Base-by-base conservation (phyloP, 306 rosid species). In the Vigna reflexopilosa region DNA sequence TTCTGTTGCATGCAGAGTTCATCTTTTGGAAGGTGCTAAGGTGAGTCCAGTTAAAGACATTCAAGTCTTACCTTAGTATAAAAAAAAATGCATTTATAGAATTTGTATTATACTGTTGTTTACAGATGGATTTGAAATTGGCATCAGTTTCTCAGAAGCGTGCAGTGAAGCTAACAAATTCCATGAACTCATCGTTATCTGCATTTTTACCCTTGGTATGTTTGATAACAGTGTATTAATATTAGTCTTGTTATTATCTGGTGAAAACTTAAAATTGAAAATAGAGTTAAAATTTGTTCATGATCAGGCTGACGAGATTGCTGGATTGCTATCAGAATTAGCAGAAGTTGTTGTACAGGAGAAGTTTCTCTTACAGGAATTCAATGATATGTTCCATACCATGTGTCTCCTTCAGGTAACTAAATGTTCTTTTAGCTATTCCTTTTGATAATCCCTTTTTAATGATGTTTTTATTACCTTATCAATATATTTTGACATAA, bases 21-120 rank as follows among this genome's bases (percentile, higher is more conserved):
- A 94, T 36, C 85, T 93, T 20, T 48, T 69, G 68, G 90, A 91
- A 68, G 97, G 92, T n/a, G 89, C 89, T 75, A 74, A 81, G 93
- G 98, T 91, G 81, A 44, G 72, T 57, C 4, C 9, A 55, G 36
- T 5, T 69, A 66, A 47, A 14, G 2, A 52, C 14, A 77, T 42
- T 22, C 42, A 9, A 7, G 1, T 32, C 1, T 24, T 12, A 57
- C 9, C 4, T 28, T 2, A 14, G 2, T 13, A 3, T 28, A 0
- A 32, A 34, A 63, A 67, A 20, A 17, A 0, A 2, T 45, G 7
- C 16, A 51, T 34, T 76, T 47, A 79, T 48, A 44, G 7, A 34
- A n/a, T 7, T 45, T 8, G 7, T 48, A 0, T 22, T 49, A 4
- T 68, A 40, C 22, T 47, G 68, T 20, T 74, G 68, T 20, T 74